Base-by-base conservation (phyloP, 306 rosid genomes). In the Glycyrrhiza uralensis region DNA sequence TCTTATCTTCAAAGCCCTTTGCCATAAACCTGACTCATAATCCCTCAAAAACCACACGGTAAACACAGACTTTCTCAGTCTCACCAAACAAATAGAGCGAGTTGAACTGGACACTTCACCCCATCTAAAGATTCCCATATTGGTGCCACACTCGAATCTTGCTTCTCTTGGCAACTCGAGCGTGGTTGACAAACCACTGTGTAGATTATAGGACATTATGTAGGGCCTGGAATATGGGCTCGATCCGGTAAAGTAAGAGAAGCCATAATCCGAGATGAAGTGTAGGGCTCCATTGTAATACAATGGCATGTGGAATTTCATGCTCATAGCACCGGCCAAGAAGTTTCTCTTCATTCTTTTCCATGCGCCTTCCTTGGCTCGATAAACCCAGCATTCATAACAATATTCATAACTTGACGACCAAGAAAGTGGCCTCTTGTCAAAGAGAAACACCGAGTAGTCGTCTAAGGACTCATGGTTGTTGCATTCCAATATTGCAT, bases 51-150 rank as follows among this genome's bases (percentile, higher is more conserved):
- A 3, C 80, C 80, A 80, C 1, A 67, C 0, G 0, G 76, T 74
- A 1, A 80, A 80, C 0, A 60, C 38, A 12, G 11, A 11, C 4
- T 51, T 50, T n/a, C n/a, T 60, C 4, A 67, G 28, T 9, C 51
- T 74, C 22, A 74, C 76, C 60, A 80, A 80, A 44, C 73, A 74
- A 7, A 80, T 74, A 1, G 76, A 74, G 0, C 32, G 0, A 13
- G 1, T 0, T 0, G 0, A 19, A 28, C 12, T 45, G 0, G 1
- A 12, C 2, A 4, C 4, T 17, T 74, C 50, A 2, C 45, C 52
- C 80, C 80, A 74, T 14, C 36, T 68, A 12, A 68, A 58, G 4
- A 76, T 76, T 1, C 55, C 17, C 70, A 68, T n/a, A n/a, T n/a
- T n/a, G n/a, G n/a, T 46, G 0, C 47, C 3, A 7, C 69, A 46